Percentiles rank a stretch among this genome's conserved stretches.
phyloP scores from a whole-genome alignment of 2,329 filamentous ascomycete genomes.

The Blastomyces emzantsi region DNA sequence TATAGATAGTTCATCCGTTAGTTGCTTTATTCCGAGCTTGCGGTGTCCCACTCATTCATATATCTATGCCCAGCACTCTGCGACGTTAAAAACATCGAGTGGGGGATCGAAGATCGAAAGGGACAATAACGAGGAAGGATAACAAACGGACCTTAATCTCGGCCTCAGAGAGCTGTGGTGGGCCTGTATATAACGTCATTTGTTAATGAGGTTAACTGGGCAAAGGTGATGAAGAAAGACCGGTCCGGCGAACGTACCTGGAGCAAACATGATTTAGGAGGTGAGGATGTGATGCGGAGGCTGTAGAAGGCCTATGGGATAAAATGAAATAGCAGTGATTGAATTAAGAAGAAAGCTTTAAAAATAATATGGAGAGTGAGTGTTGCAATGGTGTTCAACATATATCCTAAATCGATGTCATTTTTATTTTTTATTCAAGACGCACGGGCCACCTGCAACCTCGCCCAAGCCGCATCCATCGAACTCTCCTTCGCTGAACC shows the following conservation, averaged over 20 bases:
- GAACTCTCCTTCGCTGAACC: conserved; percentile 11
- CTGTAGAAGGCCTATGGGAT: neutral
- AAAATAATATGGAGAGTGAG: neutral
- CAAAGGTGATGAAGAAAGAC: neutral
- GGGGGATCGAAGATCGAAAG: neutral
- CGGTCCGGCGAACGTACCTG: conserved; percentile 14
- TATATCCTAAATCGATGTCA: neutral
- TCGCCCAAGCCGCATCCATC: conserved; percentile 9
- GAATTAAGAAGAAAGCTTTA: neutral
- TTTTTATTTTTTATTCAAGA: conserved; percentile 1
- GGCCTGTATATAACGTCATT: conserved; percentile 22
- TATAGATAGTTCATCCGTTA: conserved; percentile 15
- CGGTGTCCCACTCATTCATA: neutral
- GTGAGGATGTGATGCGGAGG: neutral
- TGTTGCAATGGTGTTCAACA: neutral
- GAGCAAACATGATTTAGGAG: conserved; percentile 18
- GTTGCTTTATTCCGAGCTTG: neutral
- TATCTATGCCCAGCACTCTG: neutral
- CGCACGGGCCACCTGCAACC: conserved; percentile 15
- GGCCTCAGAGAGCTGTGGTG: conserved; percentile 39
- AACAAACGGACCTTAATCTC: conserved; percentile 34
- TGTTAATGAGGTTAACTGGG: neutral
- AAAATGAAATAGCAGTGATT: neutral
- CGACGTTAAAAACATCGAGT: neutral
- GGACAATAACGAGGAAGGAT: neutral